phyloP scores from a whole-genome alignment of 371 early-diverging fungal species.

The Basidiobolus meristosporus region DNA sequence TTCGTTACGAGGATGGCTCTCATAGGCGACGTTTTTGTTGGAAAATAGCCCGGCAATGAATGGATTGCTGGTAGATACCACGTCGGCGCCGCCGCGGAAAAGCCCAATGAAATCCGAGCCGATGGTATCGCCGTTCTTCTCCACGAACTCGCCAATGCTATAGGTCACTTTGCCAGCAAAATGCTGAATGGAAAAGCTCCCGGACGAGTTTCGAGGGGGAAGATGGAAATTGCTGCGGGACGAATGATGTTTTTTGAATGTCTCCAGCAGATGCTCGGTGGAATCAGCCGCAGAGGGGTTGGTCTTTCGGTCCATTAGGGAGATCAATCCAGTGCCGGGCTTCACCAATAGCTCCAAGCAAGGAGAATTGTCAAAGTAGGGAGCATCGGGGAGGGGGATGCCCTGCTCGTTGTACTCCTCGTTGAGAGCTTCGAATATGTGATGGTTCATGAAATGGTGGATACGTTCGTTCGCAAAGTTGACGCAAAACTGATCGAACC shows the following conservation, averaged over 20 bases:
- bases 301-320: constrained; percentile 31
- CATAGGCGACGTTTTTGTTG: constrained; percentile 54
- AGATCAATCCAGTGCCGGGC: constrained; percentile 33
- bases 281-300: constrained; percentile 13
- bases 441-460: constrained; percentile 43
- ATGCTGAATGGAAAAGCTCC: constrained; percentile 57
- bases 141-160: constrained; percentile 39
- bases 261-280: constrained; percentile 13
- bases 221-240: constrained; percentile 9
- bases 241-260: constrained; percentile 13
- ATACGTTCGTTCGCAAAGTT: constrained; percentile 78
- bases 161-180: constrained; percentile 50
- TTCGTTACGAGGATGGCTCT: constrained; percentile 62
- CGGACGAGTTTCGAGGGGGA: too few relatives aligned
- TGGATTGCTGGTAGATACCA: constrained; percentile 31
- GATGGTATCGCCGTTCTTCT: constrained; percentile 48
- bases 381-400: constrained; percentile 18
- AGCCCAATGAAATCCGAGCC: constrained; percentile 70
- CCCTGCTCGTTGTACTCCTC: constrained; percentile 6
- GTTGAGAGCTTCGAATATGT: constrained; percentile 12
- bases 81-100: constrained; percentile 31
- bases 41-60: constrained; percentile 72
- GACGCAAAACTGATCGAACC: constrained; percentile 57
- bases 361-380: constrained; percentile 31
- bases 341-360: constrained; percentile 34